These are phyloP conservation scores for Saccharomyces hybrid DNA, from an alignment of 1,139 yeast species.

Conservation along the genomic window DNA sequence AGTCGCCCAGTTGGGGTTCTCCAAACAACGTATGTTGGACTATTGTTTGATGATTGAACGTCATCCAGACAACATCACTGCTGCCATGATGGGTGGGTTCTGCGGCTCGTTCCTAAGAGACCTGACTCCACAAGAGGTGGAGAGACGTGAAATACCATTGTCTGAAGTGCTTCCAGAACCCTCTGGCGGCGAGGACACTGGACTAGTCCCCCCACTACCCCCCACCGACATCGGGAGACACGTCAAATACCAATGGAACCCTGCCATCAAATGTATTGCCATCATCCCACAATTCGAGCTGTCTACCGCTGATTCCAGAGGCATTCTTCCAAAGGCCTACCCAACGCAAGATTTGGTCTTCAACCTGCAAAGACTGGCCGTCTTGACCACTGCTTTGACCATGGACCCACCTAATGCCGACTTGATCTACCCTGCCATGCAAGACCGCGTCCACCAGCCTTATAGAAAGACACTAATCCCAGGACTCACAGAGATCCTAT, in stretches of 20 bases:
- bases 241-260: slow-evolving; percentile 76
- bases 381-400: slow-evolving; percentile 74
- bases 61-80: slow-evolving; percentile 96
- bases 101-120: slow-evolving; percentile 91
- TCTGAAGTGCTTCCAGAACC: slow-evolving; percentile 76
- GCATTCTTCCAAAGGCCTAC: slow-evolving; percentile 76
- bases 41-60: slow-evolving; percentile 94
- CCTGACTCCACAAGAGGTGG: slow-evolving; percentile 59
- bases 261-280: slow-evolving; percentile 76
- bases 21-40: slow-evolving; percentile 79
- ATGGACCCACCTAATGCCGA: slow-evolving; percentile 73
- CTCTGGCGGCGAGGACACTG: slow-evolving; percentile 59
- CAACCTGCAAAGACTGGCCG: slow-evolving; percentile 74
- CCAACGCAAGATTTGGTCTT: slow-evolving; percentile 78
- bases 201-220: slow-evolving; percentile 66
- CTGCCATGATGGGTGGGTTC: slow-evolving; percentile 98
- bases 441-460: slow-evolving; percentile 92
- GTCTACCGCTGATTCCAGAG: slow-evolving; percentile 83
- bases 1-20: slow-evolving; percentile 62
- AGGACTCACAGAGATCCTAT: slow-evolving; percentile 73
- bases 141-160: slow-evolving; percentile 72
- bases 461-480: slow-evolving; percentile 87
- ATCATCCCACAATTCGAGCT: slow-evolving; percentile 92
- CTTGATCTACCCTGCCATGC: slow-evolving; percentile 89
- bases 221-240: slow-evolving; percentile 87